phyloP scores from a whole-genome alignment of 2,329 filamentous ascomycete species.

The Venturia effusa region DNA sequence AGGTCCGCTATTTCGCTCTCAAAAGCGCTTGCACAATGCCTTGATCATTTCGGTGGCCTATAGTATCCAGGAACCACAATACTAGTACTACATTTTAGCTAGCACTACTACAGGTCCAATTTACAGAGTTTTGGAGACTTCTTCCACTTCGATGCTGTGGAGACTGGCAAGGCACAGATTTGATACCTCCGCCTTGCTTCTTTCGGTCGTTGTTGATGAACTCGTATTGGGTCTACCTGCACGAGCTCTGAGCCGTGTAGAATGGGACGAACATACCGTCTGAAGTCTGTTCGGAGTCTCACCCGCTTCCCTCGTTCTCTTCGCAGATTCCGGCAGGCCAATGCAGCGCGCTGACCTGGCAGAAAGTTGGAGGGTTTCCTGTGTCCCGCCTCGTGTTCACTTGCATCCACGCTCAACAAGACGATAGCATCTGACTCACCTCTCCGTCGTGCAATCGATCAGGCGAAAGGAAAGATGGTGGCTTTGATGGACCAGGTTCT shows the following conservation, averaged over 20 bases:
- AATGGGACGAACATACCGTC: neutral
- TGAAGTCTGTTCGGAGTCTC: neutral
- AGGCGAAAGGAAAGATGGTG: neutral
- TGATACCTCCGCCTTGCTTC: too few species aligned
- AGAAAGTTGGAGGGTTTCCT: neutral
- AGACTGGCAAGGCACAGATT: too few species aligned
- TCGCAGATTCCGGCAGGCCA: neutral
- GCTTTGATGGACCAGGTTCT: neutral
- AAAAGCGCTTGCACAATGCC: too few species aligned
- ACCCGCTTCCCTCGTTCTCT: neutral
- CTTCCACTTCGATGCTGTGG: too few species aligned
- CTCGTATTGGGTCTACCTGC: neutral
- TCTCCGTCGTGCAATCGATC: neutral
- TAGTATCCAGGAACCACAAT: too few species aligned
- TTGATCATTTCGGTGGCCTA: too few species aligned
- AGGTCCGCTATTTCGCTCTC: too few species aligned
- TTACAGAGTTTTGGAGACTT: too few species aligned
- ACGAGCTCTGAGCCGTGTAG: neutral
- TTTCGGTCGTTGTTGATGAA: too few species aligned
- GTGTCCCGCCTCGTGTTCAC: neutral
- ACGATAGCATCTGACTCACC: neutral
- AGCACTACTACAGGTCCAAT: too few species aligned
- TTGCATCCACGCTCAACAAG: neutral
- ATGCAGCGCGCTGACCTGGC: too few species aligned
- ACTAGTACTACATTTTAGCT: too few species aligned